phyloP scores from a whole-genome alignment of 2,329 filamentous ascomycete species.

The Amphichorda felina region DNA sequence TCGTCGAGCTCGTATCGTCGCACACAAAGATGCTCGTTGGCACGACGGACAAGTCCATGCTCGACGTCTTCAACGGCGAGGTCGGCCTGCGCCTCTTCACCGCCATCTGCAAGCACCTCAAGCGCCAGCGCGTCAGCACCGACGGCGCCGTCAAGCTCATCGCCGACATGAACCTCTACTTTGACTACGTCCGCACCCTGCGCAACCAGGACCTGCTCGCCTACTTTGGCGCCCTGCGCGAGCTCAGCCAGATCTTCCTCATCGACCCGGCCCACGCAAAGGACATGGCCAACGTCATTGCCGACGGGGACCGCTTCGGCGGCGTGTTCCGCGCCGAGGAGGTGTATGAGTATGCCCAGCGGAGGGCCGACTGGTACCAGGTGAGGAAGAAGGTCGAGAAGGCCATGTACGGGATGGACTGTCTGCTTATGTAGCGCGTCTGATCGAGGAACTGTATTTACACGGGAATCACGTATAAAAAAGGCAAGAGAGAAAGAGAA shows the following conservation, averaged over 20 bases:
- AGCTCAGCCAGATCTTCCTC: conserved; percentile 90
- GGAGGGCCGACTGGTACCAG: conserved; percentile 88
- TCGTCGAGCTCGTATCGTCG: conserved; percentile 75
- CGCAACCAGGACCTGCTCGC: conserved; percentile 73
- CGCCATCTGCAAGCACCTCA: conserved; percentile 91
- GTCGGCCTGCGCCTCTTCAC: conserved; percentile 88
- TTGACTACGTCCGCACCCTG: conserved; percentile 69
- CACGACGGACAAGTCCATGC: conserved; percentile 93
- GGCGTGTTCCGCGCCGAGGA: conserved; percentile 93
- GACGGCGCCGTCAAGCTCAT: conserved; percentile 87
- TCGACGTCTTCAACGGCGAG: conserved; percentile 97
- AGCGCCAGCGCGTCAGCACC: conserved; percentile 84
- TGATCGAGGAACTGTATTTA: too few relatives aligned
- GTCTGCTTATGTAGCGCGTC: conserved; percentile 71
- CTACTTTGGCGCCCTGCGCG: conserved; percentile 85
- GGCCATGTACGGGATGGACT: conserved; percentile 95
- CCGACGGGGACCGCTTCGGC: conserved; percentile 78
- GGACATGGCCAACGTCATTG: conserved; percentile 90
- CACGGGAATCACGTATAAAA: too few relatives aligned
- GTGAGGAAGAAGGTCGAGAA: conserved; percentile 83
- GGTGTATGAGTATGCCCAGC: conserved; percentile 93
- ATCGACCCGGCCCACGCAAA: conserved; percentile 78
- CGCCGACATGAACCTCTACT: conserved; percentile 92
- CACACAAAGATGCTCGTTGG: conserved; percentile 91
- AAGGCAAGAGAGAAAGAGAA: not conserved